Evolutionary conservation across 2,329 filamentous ascomycete species (phyloP), one percentile per base, ranked within the genome.

Genomic region (Epichloe sylvatica): DNA sequence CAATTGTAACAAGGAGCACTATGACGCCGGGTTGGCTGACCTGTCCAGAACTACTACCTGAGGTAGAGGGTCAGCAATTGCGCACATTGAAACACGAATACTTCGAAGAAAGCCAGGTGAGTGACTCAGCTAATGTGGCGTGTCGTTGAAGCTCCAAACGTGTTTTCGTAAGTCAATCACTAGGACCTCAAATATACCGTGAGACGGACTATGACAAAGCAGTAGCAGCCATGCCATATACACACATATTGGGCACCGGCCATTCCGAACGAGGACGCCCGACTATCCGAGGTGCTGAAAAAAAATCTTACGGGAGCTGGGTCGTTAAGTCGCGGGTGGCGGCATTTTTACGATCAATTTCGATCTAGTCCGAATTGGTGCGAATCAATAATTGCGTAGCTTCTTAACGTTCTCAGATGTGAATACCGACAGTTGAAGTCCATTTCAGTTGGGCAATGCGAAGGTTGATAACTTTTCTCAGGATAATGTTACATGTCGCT

Each of bases 311-410:
- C 64, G 62, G 58, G 57, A 56, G 55, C 51, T 59, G 52, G 54
- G 35, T 57, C 36, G 54, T 52, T 53, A 55, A 51, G 55, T 63
- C 57, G 57, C 54, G 56, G 54, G 51, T 49, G 53, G 58, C 57
- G 59, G 57, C 55, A 61, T 55, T 58, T 59, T 66, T 64, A 66
- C 61, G 58, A 54, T 57, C 53, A 57, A 55, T 52, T 63, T 54
- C 61, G 58, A 54, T 52, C 59, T 56, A 63, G 46, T 54, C 52
- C 45, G 49, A 52, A 37, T 37, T 37, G 38, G 47, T 39, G 51
- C 51, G 51, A 45, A 46, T 51, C n/a, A 47, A 49, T 34, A 23
- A 47, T 42, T 39, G 48, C 43, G 41, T 50, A 43, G 43, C 37
- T 43, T 52, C 23, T 45, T 41, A 48, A 51, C 41, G 48, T 48